A percentile compares a stretch with the other conserved stretches of the same genome.
Evolutionary conservation across 805 yeast species (phyloP).

Genomic region (Pichia deserticola): DNA sequence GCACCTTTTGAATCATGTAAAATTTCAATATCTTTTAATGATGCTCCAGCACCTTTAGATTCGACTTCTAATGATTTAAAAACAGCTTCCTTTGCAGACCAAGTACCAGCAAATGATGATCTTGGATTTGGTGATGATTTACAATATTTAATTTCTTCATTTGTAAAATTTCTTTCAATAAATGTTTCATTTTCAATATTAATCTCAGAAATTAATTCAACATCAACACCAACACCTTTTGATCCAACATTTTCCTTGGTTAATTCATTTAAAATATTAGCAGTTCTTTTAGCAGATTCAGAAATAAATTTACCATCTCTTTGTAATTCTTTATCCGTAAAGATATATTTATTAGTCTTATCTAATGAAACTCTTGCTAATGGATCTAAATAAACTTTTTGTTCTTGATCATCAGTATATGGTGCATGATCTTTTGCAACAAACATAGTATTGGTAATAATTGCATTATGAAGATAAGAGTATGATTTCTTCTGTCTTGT

Average conservation of each 20-base stretch:
- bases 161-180: slow-evolving; percentile 86
- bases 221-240: slow-evolving; percentile 92
- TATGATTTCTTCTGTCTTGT: slow-evolving; percentile 84
- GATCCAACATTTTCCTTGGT: slow-evolving; percentile 38
- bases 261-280: slow-evolving; percentile 50
- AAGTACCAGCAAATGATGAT: slow-evolving; percentile 92
- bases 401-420: slow-evolving; percentile 81
- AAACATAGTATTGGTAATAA: slow-evolving; percentile 85
- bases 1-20: slow-evolving; percentile 64
- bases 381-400: slow-evolving; percentile 91
- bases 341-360: slow-evolving; percentile 36
- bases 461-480: slow-evolving; percentile 92
- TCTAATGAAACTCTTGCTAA: slow-evolving; percentile 58
- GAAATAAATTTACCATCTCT: slow-evolving; percentile 35
- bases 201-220: slow-evolving; percentile 76
- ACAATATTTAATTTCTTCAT: slow-evolving; percentile 74
- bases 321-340: slow-evolving; percentile 47
- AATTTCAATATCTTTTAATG: slow-evolving; percentile 87
- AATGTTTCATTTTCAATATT: slow-evolving; percentile 87
- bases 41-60: slow-evolving; percentile 92
- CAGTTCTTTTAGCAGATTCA: slow-evolving; percentile 47
- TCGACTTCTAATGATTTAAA: slow-evolving; percentile 89
- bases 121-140: slow-evolving; percentile 63
- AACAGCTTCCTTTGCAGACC: slow-evolving; percentile 99
- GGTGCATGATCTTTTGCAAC: slow-evolving; percentile 93